phyloP scores from a whole-genome alignment of 441 rosid genomes.

The Cnidoscolus chayamansa region DNA sequence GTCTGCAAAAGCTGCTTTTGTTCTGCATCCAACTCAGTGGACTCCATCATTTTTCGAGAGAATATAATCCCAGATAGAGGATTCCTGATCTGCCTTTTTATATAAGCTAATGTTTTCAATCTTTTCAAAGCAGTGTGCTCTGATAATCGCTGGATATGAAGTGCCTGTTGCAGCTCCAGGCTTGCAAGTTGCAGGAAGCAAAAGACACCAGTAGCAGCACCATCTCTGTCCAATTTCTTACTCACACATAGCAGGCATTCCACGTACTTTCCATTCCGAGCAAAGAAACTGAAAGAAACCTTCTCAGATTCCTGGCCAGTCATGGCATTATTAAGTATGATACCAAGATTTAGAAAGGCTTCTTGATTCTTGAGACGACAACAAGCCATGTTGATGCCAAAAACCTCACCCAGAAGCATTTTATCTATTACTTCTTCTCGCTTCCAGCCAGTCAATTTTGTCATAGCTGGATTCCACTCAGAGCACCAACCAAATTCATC shows the following conservation, averaged over 20 bases:
- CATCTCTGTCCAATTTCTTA: slow-evolving; percentile 80
- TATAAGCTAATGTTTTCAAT: slow-evolving; percentile 66
- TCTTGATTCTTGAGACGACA: slow-evolving; percentile 86
- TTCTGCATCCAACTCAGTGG: slow-evolving; percentile 61
- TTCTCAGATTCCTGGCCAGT: slow-evolving; percentile 68
- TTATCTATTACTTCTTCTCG: slow-evolving; percentile 81
- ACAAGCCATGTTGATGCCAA: slow-evolving; percentile 62
- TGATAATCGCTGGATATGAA: slow-evolving; percentile 74
- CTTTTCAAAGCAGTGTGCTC: slow-evolving; percentile 76
- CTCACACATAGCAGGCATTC: slow-evolving; percentile 79
- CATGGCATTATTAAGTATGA: slow-evolving; percentile 72
- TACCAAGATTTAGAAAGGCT: slow-evolving; percentile 71
- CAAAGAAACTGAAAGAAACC: slow-evolving; percentile 69
- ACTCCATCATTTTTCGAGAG: slow-evolving; percentile 70
- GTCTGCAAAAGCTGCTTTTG: slow-evolving; percentile 63
- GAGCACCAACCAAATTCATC: slow-evolving; percentile 98
- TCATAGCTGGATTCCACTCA: slow-evolving; percentile 93
- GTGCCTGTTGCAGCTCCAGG: slow-evolving; percentile 83
- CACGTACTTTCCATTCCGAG: slow-evolving; percentile 60
- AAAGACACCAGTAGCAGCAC: slow-evolving; percentile 70
- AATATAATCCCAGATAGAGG: slow-evolving; percentile 77
- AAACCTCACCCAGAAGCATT: slow-evolving; percentile 89
- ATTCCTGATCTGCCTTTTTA: slow-evolving; percentile 70
- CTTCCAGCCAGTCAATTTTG: slow-evolving; percentile 71
- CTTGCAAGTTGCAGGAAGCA: slow-evolving; percentile 96